These are phyloP conservation scores for Viola odorata DNA, from an alignment of 345 rosid genomes.

Conservation along the genomic window DNA sequence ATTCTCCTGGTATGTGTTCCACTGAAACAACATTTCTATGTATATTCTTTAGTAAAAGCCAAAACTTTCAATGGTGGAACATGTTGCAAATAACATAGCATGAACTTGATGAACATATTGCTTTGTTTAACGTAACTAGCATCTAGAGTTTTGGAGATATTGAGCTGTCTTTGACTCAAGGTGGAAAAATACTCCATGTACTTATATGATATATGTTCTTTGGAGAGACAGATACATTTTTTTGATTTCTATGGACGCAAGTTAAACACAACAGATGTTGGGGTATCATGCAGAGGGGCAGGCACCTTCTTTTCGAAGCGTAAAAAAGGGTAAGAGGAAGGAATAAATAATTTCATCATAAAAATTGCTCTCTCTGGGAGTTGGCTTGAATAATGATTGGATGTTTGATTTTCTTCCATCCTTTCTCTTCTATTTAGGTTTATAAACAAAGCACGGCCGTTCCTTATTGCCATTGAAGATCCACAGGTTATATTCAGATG, in stretches of 20 bases:
- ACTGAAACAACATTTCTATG: not conserved
- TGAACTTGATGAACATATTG: not conserved
- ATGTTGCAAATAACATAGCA: not conserved
- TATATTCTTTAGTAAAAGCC: not conserved
- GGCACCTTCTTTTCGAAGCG: slow-evolving; percentile 70
- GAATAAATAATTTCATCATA: slow-evolving; percentile 6
- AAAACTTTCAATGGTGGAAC: too few species aligned
- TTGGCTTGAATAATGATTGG: not conserved
- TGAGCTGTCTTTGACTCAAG: slow-evolving; percentile 1
- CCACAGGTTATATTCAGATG: slow-evolving; percentile 58
- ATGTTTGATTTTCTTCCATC: slow-evolving; percentile 1
- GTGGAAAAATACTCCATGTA: not conserved
- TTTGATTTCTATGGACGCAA: slow-evolving; percentile 87
- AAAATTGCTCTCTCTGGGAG: not conserved
- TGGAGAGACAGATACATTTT: slow-evolving; percentile 57
- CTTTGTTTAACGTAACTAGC: not conserved
- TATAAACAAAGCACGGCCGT: slow-evolving; percentile 48
- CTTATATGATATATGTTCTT: not conserved
- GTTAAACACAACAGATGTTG: slow-evolving; percentile 71
- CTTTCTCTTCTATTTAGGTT: slow-evolving; percentile 38
- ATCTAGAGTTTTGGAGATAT: not conserved
- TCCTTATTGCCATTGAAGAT: slow-evolving; percentile 85
- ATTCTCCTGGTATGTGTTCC: slow-evolving; percentile 62
- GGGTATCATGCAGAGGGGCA: slow-evolving; percentile 66
- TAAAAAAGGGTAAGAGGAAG: slow-evolving; percentile 54